A percentile compares a stretch with the other conserved stretches of the same genome.
Conservation (phyloP, 2,329 filamentous ascomycete species). For the Pseudogymnoascus sp. region DNA sequence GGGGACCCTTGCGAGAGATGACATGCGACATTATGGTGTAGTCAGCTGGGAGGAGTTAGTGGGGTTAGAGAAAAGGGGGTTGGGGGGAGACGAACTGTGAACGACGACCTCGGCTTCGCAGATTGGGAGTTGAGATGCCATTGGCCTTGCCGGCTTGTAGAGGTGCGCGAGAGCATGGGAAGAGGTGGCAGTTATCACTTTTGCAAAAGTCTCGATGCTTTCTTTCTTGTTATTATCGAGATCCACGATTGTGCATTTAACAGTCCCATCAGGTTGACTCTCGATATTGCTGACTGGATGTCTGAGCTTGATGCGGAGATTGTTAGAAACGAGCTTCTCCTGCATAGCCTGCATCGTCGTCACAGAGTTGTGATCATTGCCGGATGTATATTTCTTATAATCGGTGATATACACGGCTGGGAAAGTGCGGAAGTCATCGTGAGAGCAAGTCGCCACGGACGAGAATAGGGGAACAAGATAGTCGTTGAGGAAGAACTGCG, state of each 20-base stretch:
- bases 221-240: not conserved
- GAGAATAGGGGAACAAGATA: not conserved
- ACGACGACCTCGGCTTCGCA: slow-evolving; percentile 3
- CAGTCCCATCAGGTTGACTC: not conserved
- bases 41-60: not conserved
- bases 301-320: not conserved
- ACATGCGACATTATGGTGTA: slow-evolving; percentile 3
- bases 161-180: not conserved
- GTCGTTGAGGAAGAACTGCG: not conserved
- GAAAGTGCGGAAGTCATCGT: not conserved
- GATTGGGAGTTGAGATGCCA: slow-evolving; percentile 4
- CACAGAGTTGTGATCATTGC: not conserved
- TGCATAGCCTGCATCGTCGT: slow-evolving; percentile 7
- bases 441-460: not conserved
- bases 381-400: not conserved
- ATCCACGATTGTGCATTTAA: not conserved
- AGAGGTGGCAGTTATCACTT: not conserved
- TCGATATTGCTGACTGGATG: not conserved
- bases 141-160: not conserved
- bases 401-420: not conserved
- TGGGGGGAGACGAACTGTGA: not conserved
- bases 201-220: not conserved
- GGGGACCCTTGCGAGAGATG: not conserved
- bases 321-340: not conserved
- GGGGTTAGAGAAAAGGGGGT: not conserved